phyloP scores from a whole-genome alignment of 495 filamentous ascomycete species.

The Sordaria brevicollis region DNA sequence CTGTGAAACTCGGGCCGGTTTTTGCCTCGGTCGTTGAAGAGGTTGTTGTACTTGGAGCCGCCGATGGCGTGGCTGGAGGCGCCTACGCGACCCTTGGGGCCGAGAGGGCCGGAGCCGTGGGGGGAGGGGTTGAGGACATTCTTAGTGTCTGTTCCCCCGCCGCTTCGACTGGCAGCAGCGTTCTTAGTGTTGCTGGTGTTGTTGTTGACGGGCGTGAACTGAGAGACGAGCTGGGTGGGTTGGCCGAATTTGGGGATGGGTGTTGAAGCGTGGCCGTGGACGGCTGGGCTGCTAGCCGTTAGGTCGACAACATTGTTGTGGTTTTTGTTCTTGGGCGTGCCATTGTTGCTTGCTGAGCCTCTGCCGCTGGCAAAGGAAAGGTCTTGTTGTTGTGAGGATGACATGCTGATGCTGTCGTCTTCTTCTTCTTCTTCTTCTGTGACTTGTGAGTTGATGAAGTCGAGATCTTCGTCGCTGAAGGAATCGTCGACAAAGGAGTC shows the following conservation, averaged over 20 bases:
- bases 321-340: conserved; percentile 11
- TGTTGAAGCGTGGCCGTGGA: conserved; percentile 11
- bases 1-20: conserved; percentile 37
- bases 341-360: background rate
- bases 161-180: background rate
- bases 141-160: background rate
- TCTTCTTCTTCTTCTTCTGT: too few species aligned
- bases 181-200: conserved; percentile 10
- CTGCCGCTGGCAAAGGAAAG: background rate
- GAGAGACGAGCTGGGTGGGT: conserved; percentile 15
- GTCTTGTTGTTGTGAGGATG: background rate
- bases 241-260: conserved; percentile 22
- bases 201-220: conserved; percentile 3
- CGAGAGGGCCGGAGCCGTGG: background rate
- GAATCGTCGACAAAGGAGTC: conserved; percentile 4
- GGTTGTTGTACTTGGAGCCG: conserved; percentile 9
- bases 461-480: conserved; percentile 28
- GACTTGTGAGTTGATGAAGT: conserved; percentile 21
- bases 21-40: conserved; percentile 30
- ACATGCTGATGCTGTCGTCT: background rate
- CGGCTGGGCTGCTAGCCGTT: conserved; percentile 13
- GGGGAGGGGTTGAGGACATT: background rate
- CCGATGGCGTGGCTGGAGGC: background rate
- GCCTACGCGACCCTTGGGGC: background rate
- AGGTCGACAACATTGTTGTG: conserved; percentile 13